Percentiles rank a stretch among this genome's conserved stretches.
These are phyloP conservation scores for Tarenaya hassleriana DNA, from an alignment of 345 rosid genomes.

Conservation along the genomic window DNA sequence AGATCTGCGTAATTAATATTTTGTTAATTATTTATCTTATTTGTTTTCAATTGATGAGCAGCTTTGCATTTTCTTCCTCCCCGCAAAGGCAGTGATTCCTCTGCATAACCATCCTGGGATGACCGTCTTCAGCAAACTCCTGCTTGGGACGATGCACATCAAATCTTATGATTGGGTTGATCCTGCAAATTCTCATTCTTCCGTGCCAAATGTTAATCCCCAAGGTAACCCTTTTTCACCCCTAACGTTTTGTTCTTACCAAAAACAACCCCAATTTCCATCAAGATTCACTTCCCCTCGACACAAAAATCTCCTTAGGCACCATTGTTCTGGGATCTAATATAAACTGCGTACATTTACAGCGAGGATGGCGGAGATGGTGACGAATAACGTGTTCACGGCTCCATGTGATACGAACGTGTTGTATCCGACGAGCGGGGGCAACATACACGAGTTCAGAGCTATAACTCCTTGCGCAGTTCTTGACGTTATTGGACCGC, in stretches of 20 bases:
- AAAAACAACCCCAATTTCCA: neutral
- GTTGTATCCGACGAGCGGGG: constrained; percentile 64
- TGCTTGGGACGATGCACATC: constrained; percentile 59
- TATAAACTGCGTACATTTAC: constrained; percentile 12
- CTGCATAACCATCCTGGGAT: constrained; percentile 75
- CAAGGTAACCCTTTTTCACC: constrained; percentile 19
- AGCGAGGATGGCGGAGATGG: constrained; percentile 47
- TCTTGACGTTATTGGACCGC: constrained; percentile 74
- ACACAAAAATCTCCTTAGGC: neutral
- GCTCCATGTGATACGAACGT: constrained; percentile 66
- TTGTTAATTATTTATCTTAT: constrained; percentile 1
- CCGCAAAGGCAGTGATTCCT: constrained; percentile 55
- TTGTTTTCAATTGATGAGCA: constrained; percentile 19
- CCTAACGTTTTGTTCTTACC: too few species aligned
- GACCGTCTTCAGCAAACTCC: constrained; percentile 70
- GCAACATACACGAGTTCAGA: constrained; percentile 62
- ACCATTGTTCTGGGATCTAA: neutral
- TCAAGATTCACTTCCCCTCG: neutral
- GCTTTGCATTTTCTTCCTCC: constrained; percentile 65
- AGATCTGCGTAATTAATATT: neutral
- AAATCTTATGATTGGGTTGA: constrained; percentile 60
- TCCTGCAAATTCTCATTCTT: constrained; percentile 19
- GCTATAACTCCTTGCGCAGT: constrained; percentile 59
- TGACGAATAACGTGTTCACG: constrained; percentile 27
- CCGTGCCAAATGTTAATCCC: constrained; percentile 5